A percentile compares a stretch with the other conserved stretches of the same genome.
Conservation (phyloP, 1,284 basidiomycete genomes). For the Irpex sp. region DNA sequence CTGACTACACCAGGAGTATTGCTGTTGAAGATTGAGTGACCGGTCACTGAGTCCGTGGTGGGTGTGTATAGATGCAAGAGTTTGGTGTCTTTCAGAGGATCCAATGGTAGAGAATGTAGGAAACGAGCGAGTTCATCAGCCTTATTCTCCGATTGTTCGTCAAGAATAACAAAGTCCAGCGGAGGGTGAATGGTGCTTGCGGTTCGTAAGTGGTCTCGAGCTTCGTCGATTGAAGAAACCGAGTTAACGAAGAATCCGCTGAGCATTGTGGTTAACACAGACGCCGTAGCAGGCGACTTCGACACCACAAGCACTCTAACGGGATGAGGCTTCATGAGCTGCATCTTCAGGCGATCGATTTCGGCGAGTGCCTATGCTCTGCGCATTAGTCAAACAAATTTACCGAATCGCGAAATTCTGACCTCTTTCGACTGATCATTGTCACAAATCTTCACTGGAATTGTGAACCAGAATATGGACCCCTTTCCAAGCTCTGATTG, state of each 20-base stretch:
- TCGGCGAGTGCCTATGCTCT: conserved; percentile 38
- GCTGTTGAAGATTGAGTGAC: conserved; percentile 45
- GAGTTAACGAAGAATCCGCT: conserved; percentile 46
- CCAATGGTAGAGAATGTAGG: conserved; percentile 36
- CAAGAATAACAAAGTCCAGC: conserved; percentile 62
- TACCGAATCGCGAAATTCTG: conserved; percentile 2
- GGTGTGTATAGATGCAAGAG: conserved; percentile 70
- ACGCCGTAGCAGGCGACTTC: conserved; percentile 50
- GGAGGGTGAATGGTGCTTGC: conserved; percentile 30
- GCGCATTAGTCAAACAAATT: background rate
- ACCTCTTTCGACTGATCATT: conserved; percentile 53
- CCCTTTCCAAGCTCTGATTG: conserved; percentile 59
- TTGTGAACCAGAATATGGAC: conserved; percentile 67
- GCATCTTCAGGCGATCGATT: conserved; percentile 40
- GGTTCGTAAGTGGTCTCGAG: conserved; percentile 37
- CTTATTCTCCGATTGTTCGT: conserved; percentile 57
- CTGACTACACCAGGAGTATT: conserved; percentile 55
- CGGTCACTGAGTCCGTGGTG: conserved; percentile 49
- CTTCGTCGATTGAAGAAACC: conserved; percentile 41
- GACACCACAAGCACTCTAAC: conserved; percentile 55
- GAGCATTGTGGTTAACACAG: conserved; percentile 55
- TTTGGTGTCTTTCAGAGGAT: conserved; percentile 49
- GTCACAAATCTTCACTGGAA: conserved; percentile 56
- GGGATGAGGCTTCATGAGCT: conserved; percentile 42
- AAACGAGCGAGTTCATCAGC: conserved; percentile 51